Percentiles rank a stretch among this genome's conserved stretches.
These are phyloP conservation scores for Nakazawaea ernobii DNA, from an alignment of 805 yeast genomes.

Conservation along the genomic window DNA sequence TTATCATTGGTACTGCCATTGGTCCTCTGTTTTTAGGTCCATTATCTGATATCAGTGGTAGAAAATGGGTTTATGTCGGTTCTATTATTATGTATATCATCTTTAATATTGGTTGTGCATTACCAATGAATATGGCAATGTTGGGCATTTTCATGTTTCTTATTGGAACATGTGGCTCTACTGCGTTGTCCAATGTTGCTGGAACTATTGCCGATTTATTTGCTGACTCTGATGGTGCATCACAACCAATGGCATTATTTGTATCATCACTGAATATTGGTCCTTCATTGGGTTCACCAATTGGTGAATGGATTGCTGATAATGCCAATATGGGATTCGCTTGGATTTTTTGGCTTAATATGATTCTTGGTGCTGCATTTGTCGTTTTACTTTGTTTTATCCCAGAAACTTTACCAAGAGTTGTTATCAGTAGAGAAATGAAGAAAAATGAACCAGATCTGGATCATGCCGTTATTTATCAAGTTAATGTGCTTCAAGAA, in stretches of 20 bases:
- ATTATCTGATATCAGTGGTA: slow-evolving; percentile 29
- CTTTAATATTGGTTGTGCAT: slow-evolving; percentile 29
- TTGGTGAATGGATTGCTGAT: slow-evolving; percentile 29
- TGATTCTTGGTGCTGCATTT: slow-evolving; percentile 24
- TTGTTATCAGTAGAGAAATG: slow-evolving; percentile 26
- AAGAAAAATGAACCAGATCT: slow-evolving; percentile 15
- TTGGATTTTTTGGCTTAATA: slow-evolving; percentile 28
- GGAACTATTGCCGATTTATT: slow-evolving; percentile 31
- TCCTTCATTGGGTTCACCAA: slow-evolving; percentile 30
- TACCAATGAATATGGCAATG: slow-evolving; percentile 27
- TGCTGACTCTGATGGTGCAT: slow-evolving; percentile 27
- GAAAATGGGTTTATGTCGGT: slow-evolving; percentile 30
- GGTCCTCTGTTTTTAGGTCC: slow-evolving; percentile 32
- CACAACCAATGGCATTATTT: slow-evolving; percentile 30
- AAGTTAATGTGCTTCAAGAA: slow-evolving; percentile 21
- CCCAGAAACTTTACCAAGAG: slow-evolving; percentile 31
- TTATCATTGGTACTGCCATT: slow-evolving; percentile 29
- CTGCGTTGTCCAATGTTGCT: slow-evolving; percentile 28
- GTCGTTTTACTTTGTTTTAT: slow-evolving; percentile 18
- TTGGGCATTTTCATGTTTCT: slow-evolving; percentile 27
- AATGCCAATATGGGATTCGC: slow-evolving; percentile 23
- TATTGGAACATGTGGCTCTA: slow-evolving; percentile 26
- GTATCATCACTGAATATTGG: slow-evolving; percentile 30
- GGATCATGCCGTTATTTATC: slow-evolving; percentile 19
- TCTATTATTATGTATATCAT: slow-evolving; percentile 23